Evolutionary conservation across 768 basidiomycete species (phyloP), one percentile per base, ranked within the genome.

Genomic region (Boletales sp.): DNA sequence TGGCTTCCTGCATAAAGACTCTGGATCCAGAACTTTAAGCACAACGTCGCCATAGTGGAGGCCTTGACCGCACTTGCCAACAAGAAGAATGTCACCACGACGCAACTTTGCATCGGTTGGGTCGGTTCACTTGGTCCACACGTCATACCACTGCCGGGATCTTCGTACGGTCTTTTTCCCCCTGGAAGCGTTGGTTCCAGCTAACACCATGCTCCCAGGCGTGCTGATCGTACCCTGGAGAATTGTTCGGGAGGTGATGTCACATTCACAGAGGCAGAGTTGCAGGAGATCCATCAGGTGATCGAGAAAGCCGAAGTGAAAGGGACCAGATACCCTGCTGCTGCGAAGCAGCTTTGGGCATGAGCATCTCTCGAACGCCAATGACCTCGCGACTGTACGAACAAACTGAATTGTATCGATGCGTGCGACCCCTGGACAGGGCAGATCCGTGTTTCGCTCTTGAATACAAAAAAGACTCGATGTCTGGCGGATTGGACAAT

Each of bases 141-240:
- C 57, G 71, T 78, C 31, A 75, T 81, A 51, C 78, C 78, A 2
- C 67, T 80, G 17, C 77, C 78, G 6, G 79, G 79, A 41, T 75
- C 73, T 31, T 72, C 71, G 72, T 72, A 60, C 43, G 70, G 57
- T 11, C 49, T 18, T 25, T n/a, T 6, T 53, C 44, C 12, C 15
- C 3, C 31, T 18, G 4, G 8, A 30, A 17, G 25, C 25, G 25
- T 28, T 28, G 25, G 25, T 28, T 46, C 28, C 15, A 19, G 21
- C 45, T 57, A 31, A 59, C 48, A 12, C 14, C n/a, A 19, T 37
- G 4, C 4, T 12, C 11, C 13, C 44, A 72, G 66, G 48, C 61
- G 65, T 17, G 60, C 63, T 17, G 62, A 71, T 2, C 70, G 77
- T 31, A 74, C 78, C 17, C 53, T 72, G 28, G 75, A 82, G 57